Percentiles rank a stretch among this genome's conserved stretches.
phyloP scores from a whole-genome alignment of 1,139 yeast species.

The Suhomyces maxii region DNA sequence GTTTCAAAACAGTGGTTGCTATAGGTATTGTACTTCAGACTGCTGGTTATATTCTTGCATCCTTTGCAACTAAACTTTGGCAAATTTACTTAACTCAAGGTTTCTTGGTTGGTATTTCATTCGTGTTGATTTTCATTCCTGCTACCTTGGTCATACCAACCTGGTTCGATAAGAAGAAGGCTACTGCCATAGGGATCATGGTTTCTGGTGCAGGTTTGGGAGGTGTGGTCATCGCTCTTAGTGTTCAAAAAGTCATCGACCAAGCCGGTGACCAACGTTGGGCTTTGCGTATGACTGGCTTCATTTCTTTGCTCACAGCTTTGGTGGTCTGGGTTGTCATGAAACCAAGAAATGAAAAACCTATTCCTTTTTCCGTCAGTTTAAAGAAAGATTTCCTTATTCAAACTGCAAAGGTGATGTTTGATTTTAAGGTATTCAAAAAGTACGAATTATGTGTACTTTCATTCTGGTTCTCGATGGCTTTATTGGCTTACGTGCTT shows the following conservation, averaged over 20 bases:
- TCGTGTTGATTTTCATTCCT: slow-evolving; percentile 61
- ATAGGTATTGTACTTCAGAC: slow-evolving; percentile 55
- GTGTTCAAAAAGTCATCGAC: slow-evolving; percentile 47
- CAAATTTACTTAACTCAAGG: slow-evolving; percentile 74
- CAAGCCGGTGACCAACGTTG: slow-evolving; percentile 58
- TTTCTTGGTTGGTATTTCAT: slow-evolving; percentile 60
- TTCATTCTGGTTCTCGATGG: slow-evolving; percentile 56
- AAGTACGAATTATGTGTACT: slow-evolving; percentile 43
- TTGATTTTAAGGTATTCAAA: slow-evolving; percentile 32
- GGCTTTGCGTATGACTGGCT: slow-evolving; percentile 65
- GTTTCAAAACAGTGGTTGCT: slow-evolving; percentile 34
- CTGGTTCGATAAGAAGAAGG: slow-evolving; percentile 59
- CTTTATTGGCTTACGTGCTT: slow-evolving; percentile 58
- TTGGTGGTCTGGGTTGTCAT: slow-evolving; percentile 37
- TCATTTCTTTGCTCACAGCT: slow-evolving; percentile 47
- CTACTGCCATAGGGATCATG: slow-evolving; percentile 62
- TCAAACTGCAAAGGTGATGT: slow-evolving; percentile 23
- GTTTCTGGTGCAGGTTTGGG: slow-evolving; percentile 67
- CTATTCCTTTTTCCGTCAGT: slow-evolving; percentile 25
- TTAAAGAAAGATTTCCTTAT: slow-evolving; percentile 21
- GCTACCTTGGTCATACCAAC: slow-evolving; percentile 57
- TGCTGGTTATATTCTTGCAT: slow-evolving; percentile 61
- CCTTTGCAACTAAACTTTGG: slow-evolving; percentile 61
- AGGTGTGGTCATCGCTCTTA: slow-evolving; percentile 57
- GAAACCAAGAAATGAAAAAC: slow-evolving; percentile 43